Conservation (phyloP, 169 alveolate genomes). For the Plasmodium ovale region DNA sequence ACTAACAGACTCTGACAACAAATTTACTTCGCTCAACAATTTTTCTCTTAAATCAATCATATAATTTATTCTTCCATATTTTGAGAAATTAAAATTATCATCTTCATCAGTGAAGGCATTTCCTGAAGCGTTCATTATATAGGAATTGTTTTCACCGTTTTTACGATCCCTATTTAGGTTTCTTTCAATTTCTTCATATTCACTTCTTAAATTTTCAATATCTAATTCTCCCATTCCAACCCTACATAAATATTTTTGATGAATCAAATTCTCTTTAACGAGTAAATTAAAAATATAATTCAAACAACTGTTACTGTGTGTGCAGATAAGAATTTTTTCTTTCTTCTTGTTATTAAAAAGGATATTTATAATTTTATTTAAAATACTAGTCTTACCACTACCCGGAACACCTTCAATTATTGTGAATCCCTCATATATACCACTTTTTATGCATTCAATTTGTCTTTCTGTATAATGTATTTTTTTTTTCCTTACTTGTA, state of each 20-base stretch:
- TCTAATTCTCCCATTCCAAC: slow-evolving; percentile 93
- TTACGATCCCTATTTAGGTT: slow-evolving; percentile 13
- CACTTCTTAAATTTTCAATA: slow-evolving; percentile 77
- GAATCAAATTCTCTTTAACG: slow-evolving; percentile 88
- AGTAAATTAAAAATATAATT: slow-evolving; percentile 94
- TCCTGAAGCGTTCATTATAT: slow-evolving; percentile 8
- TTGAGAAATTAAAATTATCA: slow-evolving; percentile 85
- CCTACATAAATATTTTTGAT: slow-evolving; percentile 92
- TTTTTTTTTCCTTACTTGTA: slow-evolving; percentile 53
- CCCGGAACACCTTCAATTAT: slow-evolving; percentile 97
- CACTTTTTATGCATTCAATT: slow-evolving; percentile 92
- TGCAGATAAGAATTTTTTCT: slow-evolving; percentile 90
- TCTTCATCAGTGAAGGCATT: slow-evolving; percentile 70
- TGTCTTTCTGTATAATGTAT: slow-evolving; percentile 87
- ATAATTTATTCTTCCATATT: slow-evolving; percentile 91
- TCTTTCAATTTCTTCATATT: slow-evolving; percentile 61
- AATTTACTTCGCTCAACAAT: slow-evolving; percentile 78
- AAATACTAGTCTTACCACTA: slow-evolving; percentile 92
- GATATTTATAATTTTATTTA: slow-evolving; percentile 92
- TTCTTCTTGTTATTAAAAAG: slow-evolving; percentile 90
- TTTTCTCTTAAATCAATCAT: slow-evolving; percentile 87
- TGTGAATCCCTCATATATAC: slow-evolving; percentile 92
- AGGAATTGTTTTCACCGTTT: background rate
- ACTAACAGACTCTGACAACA: slow-evolving; percentile 75
- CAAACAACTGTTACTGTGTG: slow-evolving; percentile 93